These are phyloP conservation scores for Persicaria tinctoria DNA, from an alignment of 148 eudicot species.

Conservation along the genomic window DNA sequence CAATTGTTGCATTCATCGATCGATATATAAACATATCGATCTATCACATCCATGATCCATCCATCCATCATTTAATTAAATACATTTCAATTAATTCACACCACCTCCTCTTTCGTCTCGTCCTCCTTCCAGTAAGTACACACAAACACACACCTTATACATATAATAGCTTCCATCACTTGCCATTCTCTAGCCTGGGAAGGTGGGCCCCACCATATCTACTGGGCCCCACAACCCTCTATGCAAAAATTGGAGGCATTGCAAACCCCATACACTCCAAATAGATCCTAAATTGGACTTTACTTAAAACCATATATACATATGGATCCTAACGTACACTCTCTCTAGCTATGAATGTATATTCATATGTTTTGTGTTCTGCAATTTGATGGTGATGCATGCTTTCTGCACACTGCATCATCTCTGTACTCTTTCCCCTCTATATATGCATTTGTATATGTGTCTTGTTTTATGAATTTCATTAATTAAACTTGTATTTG, in stretches of 20 bases:
- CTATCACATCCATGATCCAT: too few species aligned
- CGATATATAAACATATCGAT: too few species aligned
- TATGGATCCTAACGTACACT: neutral
- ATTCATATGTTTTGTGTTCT: neutral
- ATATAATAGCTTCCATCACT: neutral
- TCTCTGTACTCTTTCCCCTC: neutral
- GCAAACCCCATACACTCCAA: neutral
- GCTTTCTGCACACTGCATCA: neutral
- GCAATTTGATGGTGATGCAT: constrained; percentile 8
- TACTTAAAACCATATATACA: neutral
- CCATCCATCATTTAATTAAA: too few species aligned
- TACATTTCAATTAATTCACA: too few species aligned
- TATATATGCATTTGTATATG: neutral
- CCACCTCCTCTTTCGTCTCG: too few species aligned
- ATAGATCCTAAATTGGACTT: constrained; percentile 1
- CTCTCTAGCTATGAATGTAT: neutral
- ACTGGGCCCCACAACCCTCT: neutral
- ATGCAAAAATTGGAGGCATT: neutral
- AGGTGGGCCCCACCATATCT: constrained; percentile 1
- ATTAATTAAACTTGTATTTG: neutral
- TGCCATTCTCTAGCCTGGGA: constrained; percentile 4
- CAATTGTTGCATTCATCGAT: too few species aligned
- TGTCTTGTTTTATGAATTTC: neutral
- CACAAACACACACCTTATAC: too few species aligned
- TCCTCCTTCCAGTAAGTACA: too few species aligned